Base-by-base conservation (phyloP, 495 filamentous ascomycete genomes). In the Filosporella fistucella region DNA sequence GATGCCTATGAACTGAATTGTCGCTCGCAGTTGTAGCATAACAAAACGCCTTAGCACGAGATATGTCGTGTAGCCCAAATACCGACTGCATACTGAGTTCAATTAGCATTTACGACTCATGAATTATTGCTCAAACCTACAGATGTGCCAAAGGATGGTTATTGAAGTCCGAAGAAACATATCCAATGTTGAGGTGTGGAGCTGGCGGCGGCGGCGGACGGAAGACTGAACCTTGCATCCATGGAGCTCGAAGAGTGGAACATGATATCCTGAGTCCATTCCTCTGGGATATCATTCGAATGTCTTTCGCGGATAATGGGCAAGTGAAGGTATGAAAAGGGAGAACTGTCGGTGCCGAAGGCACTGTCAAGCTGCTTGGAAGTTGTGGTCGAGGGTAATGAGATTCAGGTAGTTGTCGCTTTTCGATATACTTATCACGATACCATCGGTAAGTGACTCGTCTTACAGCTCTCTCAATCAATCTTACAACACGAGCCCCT, bases 321-420 rank as follows among this genome's bases (percentile, higher is more conserved):
- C 86, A 95, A 26, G 93, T 97, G 61, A 99, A 99, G 2, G 93
- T 97, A 61, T 99, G 94, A 58, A 99, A 99, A n/a, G 93, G 93
- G 2, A 99, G 71, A 12, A 99, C 91, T 0, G 93, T 99, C 10
- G 93, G 93, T 14, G 93, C 93, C 42, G 86, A 84, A 4, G 94
- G 94, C 7, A 93, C 78, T 14, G 90, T 75, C 23, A 99, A 66
- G 25, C 77, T 72, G 18, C 78, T 59, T 6, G 94, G 93, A 33
- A 95, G 71, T 51, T 80, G 84, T 24, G 89, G 89, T 42, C 93
- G 74, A 40, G 68, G 68, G 61, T 96, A 96, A 47, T 71, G 76
- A 8, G 72, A 66, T 2, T 66, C 52, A 2, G 84, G 72, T 29
- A 78, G 76, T 22, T 78, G 66, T 52, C 70, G 70, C 43, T 77